Evolutionary conservation across 306 rosid species (phyloP), one percentile per base, ranked within the genome.

Genomic region (Ziziphus jujuba): DNA sequence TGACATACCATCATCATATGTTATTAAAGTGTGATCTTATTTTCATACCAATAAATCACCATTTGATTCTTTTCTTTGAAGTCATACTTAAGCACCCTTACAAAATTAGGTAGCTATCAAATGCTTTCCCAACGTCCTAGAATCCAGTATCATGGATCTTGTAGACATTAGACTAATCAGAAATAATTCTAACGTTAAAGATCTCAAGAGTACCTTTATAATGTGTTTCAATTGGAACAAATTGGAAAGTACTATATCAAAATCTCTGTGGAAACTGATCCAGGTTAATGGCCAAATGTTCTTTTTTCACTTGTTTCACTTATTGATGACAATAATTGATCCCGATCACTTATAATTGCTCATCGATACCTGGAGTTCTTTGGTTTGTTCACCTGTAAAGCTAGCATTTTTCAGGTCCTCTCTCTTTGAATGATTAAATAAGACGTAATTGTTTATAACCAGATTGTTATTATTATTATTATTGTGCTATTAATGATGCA

Each of bases 401-500:
- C 15, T 28, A 10, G 45, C 50, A 12, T 11, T 45, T 63, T 64
- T 33, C 13, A 49, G 28, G 25, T 23, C 47, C n/a, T 53, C 68
- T 45, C 43, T 53, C 54, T 34, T 64, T 45, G 2, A 59, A 38
- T 23, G 33, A 21, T 38, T 53, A 56, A 60, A 9, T 35, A 53
- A 9, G 3, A 67, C 33, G 33, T 23, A 31, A 40, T 13, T 43
- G 45, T 24, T 48, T 63, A 35, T 17, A 25, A 63, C 16, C 8
- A 72, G 31, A 61, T 22, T 43, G 64, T 51, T 53, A 7, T 68
- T 33, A 5, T 48, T 72, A 70, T 43, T 13, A 70, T 59, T 79
- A 45, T 28, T 69, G 19, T 20, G 36, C 8, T 20, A 40, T 71
- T 75, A 19, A 70, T 67, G 69, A 9, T 57, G 52, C 92, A 89